Evolutionary conservation across 2,329 filamentous ascomycete genomes (phyloP).

Genomic region (Epichloe elymi): DNA sequence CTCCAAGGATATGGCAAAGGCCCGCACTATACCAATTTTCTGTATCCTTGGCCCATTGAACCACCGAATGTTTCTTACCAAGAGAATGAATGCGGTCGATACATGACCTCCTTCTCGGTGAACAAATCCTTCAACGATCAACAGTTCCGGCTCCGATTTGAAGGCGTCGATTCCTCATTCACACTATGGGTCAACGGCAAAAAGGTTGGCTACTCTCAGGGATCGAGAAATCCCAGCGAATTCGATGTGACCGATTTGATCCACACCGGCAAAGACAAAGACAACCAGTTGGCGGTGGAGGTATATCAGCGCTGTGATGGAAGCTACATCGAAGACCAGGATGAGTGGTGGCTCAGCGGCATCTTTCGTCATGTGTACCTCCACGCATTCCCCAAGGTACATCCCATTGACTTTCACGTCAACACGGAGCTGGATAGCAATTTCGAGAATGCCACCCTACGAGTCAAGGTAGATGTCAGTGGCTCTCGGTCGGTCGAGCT

Average conservation of each 20-base stretch:
- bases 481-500: slow-evolving; percentile 17
- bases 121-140: slow-evolving; percentile 30
- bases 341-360: slow-evolving; percentile 55
- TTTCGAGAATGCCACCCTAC: slow-evolving; percentile 39
- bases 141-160: slow-evolving; percentile 56
- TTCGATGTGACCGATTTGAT: slow-evolving; percentile 53
- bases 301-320: slow-evolving; percentile 64
- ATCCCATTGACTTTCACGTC: slow-evolving; percentile 43
- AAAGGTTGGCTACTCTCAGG: slow-evolving; percentile 59
- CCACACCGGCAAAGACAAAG: slow-evolving; percentile 20
- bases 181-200: slow-evolving; percentile 57
- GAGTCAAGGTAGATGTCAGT: slow-evolving; percentile 30
- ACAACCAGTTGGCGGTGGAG: slow-evolving; percentile 49
- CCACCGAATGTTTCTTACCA: slow-evolving; percentile 52
- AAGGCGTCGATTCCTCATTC: slow-evolving; percentile 62
- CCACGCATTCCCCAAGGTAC: slow-evolving; percentile 42
- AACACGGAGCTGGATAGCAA: slow-evolving; percentile 41
- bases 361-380: slow-evolving; percentile 61
- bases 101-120: slow-evolving; percentile 43
- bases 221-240: slow-evolving; percentile 57
- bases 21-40: slow-evolving; percentile 58
- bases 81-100: slow-evolving; percentile 53
- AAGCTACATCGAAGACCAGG: slow-evolving; percentile 58
- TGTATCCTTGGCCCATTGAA: slow-evolving; percentile 53
- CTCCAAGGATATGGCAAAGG: slow-evolving; percentile 49